A percentile compares a stretch with the other conserved stretches of the same genome.
Conservation (phyloP, 2,329 filamentous ascomycete species). For the Cryphonectria japonica region DNA sequence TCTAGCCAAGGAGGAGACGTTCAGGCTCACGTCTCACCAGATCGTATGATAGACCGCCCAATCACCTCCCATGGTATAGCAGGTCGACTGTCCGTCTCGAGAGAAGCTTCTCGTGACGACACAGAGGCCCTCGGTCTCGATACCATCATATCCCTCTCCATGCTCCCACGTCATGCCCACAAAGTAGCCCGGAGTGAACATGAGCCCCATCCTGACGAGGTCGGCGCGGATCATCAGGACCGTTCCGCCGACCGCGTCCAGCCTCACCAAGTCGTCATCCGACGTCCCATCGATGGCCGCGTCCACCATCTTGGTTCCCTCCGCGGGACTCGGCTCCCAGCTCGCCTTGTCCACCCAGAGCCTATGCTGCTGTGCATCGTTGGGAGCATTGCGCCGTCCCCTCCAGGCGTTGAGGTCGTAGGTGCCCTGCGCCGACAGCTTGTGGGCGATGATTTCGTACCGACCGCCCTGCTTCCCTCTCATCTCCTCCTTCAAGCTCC, state of each 20-base stretch:
- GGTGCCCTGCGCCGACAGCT: background rate
- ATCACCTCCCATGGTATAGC: conserved; percentile 4
- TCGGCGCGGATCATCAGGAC: conserved; percentile 6
- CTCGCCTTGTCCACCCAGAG: conserved; percentile 7
- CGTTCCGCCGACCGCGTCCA: conserved; percentile 8
- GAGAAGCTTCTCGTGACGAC: conserved; percentile 10
- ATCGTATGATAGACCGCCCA: conserved; percentile 8
- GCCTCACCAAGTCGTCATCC: conserved; percentile 1
- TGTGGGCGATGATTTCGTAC: conserved; percentile 12
- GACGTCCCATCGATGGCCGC: background rate
- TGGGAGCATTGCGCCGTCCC: background rate
- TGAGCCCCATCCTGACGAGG: conserved; percentile 12
- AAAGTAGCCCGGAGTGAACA: conserved; percentile 6
- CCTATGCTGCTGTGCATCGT: conserved; percentile 2
- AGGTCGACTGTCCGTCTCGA: conserved; percentile 1
- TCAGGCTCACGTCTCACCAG: background rate
- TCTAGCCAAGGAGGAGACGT: background rate
- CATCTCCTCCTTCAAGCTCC: conserved; percentile 1
- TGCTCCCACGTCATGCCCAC: conserved; percentile 8
- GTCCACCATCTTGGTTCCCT: background rate
- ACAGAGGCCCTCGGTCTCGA: conserved; percentile 9
- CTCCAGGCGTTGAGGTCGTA: conserved; percentile 11
- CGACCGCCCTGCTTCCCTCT: background rate
- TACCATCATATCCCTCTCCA: conserved; percentile 4
- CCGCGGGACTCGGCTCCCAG: conserved; percentile 5